Evolutionary conservation across 2,329 filamentous ascomycete species (phyloP).

Genomic region (Fusarium fracticaudum): DNA sequence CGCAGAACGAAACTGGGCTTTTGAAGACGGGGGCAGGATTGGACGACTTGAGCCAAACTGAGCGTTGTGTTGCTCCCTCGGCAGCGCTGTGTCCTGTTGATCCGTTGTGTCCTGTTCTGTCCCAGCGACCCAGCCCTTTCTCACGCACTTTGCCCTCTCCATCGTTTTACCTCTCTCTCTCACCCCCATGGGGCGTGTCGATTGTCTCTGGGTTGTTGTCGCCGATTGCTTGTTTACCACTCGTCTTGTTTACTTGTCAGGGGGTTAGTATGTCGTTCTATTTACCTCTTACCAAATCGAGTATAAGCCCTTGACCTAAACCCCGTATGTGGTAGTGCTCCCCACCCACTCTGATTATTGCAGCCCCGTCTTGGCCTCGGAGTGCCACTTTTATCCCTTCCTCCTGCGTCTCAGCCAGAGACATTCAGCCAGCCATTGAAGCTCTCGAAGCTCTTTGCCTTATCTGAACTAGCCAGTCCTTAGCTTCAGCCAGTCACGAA

Average conservation of each 20-base stretch:
- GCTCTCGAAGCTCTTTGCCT: slow-evolving; percentile 36
- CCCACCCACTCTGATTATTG: slow-evolving; percentile 8
- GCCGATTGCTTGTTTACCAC: slow-evolving; percentile 30
- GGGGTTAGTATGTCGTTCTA: slow-evolving; percentile 28
- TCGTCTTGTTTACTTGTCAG: slow-evolving; percentile 40
- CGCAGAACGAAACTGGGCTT: slow-evolving; percentile 50
- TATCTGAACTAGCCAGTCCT: slow-evolving; percentile 20
- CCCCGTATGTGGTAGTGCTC: slow-evolving; percentile 24
- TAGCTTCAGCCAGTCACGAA: slow-evolving; percentile 38
- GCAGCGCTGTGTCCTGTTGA: slow-evolving; percentile 34
- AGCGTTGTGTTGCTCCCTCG: slow-evolving; percentile 33
- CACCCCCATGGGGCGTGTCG: slow-evolving; percentile 39
- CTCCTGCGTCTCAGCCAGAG: slow-evolving; percentile 41
- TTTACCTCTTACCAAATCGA: slow-evolving; percentile 37
- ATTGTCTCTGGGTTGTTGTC: slow-evolving; percentile 28
- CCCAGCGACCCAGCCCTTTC: slow-evolving; percentile 28
- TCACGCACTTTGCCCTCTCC: slow-evolving; percentile 9
- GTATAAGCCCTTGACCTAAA: slow-evolving; percentile 20
- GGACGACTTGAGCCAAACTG: slow-evolving; percentile 33
- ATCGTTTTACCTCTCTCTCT: slow-evolving; percentile 12
- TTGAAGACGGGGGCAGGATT: slow-evolving; percentile 51
- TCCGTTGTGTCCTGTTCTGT: slow-evolving; percentile 20
- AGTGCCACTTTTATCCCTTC: slow-evolving; percentile 31
- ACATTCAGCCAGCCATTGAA: slow-evolving; percentile 28
- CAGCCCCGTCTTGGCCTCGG: slow-evolving; percentile 18